These are phyloP conservation scores for Lasiodiplodia gonubiensis DNA, from an alignment of 2,329 filamentous ascomycete genomes.

Conservation along the genomic window DNA sequence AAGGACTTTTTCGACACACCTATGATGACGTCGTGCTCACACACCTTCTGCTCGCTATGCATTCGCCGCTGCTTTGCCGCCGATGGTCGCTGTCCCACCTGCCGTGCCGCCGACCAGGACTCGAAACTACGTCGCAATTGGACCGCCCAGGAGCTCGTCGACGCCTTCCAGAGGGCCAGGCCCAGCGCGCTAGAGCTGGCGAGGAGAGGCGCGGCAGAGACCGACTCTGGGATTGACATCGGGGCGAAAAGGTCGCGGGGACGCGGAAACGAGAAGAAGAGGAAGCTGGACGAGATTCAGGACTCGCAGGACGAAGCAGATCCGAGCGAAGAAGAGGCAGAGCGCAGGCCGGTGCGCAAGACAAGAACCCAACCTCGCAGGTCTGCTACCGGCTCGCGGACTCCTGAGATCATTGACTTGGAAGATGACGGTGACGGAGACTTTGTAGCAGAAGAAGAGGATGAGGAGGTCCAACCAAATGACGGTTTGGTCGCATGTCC, in stretches of 20 bases:
- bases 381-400: constrained; percentile 34
- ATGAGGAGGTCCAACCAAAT: constrained; percentile 54
- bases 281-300: constrained; percentile 55
- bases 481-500: constrained; percentile 85
- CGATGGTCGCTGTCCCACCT: constrained; percentile 88
- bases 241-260: constrained; percentile 31
- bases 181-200: constrained; percentile 69
- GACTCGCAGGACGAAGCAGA: constrained; percentile 53
- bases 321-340: constrained; percentile 51
- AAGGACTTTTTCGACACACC: constrained; percentile 96
- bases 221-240: constrained; percentile 36
- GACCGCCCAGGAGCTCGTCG: constrained; percentile 82
- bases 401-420: constrained; percentile 35
- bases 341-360: constrained; percentile 54
- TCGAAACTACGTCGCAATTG: constrained; percentile 84
- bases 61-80: constrained; percentile 83
- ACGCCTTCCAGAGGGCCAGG: constrained; percentile 73
- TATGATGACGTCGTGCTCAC: constrained; percentile 91
- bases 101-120: constrained; percentile 79
- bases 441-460: constrained; percentile 44
- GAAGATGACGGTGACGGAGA: constrained; percentile 38
- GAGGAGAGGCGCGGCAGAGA: constrained; percentile 38
- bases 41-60: constrained; percentile 96
- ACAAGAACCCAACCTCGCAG: constrained; percentile 47
- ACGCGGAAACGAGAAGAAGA: constrained; percentile 46